These are phyloP conservation scores for Suhomyces terraborum DNA, from an alignment of 1,139 yeast species.

Conservation along the genomic window DNA sequence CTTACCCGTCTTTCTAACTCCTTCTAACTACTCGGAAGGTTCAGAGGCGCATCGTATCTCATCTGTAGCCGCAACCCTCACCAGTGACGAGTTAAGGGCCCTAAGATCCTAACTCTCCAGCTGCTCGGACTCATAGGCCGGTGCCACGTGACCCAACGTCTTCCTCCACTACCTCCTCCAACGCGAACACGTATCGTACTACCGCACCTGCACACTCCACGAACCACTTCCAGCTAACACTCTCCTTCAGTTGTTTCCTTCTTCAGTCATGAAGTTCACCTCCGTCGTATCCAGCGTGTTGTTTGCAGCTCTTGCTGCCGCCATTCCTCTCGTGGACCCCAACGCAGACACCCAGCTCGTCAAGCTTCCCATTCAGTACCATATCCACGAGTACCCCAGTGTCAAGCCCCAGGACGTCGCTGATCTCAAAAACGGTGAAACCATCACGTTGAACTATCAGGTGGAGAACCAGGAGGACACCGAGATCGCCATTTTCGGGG, in stretches of 20 bases:
- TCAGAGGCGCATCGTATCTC: too few relatives aligned
- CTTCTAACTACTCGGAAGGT: too few relatives aligned
- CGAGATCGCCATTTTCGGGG: constrained; percentile 59
- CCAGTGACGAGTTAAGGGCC: too few relatives aligned
- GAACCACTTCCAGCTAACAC: background rate
- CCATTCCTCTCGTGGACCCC: constrained; percentile 24
- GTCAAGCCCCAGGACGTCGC: constrained; percentile 39
- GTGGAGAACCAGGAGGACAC: constrained; percentile 57
- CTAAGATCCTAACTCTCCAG: background rate
- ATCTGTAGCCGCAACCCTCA: too few relatives aligned
- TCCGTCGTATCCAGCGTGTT: constrained; percentile 22
- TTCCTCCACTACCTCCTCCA: background rate
- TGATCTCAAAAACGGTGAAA: constrained; percentile 53
- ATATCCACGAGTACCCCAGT: constrained; percentile 45
- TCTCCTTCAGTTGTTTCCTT: too few relatives aligned
- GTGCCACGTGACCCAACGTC: too few relatives aligned
- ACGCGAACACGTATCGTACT: background rate
- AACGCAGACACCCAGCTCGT: constrained; percentile 20
- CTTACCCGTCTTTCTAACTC: too few relatives aligned
- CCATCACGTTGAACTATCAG: constrained; percentile 54
- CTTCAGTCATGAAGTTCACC: constrained; percentile 22
- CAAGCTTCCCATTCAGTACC: constrained; percentile 44
- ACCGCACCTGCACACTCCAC: background rate
- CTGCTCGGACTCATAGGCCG: too few relatives aligned
- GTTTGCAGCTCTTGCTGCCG: constrained; percentile 16